phyloP scores from a whole-genome alignment of 2,329 filamentous ascomycete species.

The Thermochaetoides dissita region DNA sequence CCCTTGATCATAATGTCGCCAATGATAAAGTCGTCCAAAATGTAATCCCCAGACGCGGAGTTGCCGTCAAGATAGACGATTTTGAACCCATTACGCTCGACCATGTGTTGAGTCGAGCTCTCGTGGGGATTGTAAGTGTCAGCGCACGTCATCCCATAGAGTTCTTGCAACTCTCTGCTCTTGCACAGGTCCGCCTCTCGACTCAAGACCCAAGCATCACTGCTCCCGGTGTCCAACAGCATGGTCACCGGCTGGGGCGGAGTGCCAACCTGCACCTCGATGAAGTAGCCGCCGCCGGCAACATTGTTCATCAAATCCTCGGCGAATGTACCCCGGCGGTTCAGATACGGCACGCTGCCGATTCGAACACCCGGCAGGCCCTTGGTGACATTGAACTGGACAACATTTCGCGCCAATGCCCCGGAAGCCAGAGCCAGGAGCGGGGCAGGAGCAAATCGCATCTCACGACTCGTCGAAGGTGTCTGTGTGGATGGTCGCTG shows the following conservation, averaged over 20 bases:
- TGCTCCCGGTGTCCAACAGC: constrained; percentile 49
- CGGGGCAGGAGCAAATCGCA: constrained; percentile 3
- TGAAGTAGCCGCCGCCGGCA: constrained; percentile 41
- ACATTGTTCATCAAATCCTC: constrained; percentile 38
- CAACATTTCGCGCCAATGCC: constrained; percentile 12
- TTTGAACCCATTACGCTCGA: constrained; percentile 33
- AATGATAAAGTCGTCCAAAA: constrained; percentile 41
- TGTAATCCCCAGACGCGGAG: constrained; percentile 41
- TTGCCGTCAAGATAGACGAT: constrained; percentile 49
- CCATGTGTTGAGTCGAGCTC: constrained; percentile 34
- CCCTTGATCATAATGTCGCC: constrained; percentile 32
- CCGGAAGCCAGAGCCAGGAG: constrained; percentile 10
- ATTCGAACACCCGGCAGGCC: constrained; percentile 11
- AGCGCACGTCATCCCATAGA: constrained; percentile 22
- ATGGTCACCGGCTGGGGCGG: constrained; percentile 40
- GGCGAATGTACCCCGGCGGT: constrained; percentile 18
- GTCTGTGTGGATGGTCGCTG: neutral
- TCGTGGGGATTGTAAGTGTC: constrained; percentile 29
- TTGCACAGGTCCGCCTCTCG: constrained; percentile 26
- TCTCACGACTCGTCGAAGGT: constrained; percentile 2
- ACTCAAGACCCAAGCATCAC: constrained; percentile 44
- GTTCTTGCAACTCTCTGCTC: constrained; percentile 21
- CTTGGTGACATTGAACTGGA: constrained; percentile 14
- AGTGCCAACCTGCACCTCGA: constrained; percentile 43
- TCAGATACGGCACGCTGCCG: constrained; percentile 7